Conservation (phyloP, 106 monocot species). For the Hemerocallis citrina region DNA sequence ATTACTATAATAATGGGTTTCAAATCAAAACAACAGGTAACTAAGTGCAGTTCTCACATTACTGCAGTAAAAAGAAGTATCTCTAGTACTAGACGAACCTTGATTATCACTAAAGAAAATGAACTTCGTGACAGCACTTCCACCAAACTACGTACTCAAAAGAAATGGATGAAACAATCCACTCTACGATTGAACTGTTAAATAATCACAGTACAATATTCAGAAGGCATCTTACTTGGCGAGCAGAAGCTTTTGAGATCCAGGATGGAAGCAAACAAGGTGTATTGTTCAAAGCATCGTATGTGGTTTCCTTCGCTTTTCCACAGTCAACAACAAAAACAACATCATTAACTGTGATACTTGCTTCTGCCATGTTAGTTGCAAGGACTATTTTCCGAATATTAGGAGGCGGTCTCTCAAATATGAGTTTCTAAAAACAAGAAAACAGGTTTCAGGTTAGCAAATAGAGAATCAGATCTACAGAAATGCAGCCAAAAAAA, state of each 20-base stretch:
- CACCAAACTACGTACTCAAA: too few species aligned
- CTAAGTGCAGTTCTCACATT: too few species aligned
- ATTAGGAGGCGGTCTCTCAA: conserved; percentile 89
- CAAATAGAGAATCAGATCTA: conserved; percentile 3
- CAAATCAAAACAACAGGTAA: too few species aligned
- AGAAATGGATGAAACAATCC: not conserved
- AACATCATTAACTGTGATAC: conserved; percentile 98
- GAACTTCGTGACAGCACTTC: too few species aligned
- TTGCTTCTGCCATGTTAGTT: conserved; percentile 99
- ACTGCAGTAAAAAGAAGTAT: too few species aligned
- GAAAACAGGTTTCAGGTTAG: not conserved
- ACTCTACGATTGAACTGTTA: not conserved
- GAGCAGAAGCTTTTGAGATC: conserved; percentile 99
- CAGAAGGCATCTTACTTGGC: conserved; percentile 60
- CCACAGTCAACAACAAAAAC: conserved; percentile 99
- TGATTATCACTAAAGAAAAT: too few species aligned
- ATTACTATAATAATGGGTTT: too few species aligned
- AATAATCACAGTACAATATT: not conserved
- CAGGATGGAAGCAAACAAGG: conserved; percentile 97
- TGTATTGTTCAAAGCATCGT: conserved; percentile 98
- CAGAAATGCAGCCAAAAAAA: not conserved
- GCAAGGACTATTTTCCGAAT: conserved; percentile 93
- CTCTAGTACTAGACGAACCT: too few species aligned
- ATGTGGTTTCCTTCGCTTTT: conserved; percentile 96
- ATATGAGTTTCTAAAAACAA: conserved; percentile 80